These are phyloP conservation scores for Wallacemonas sp. DNA, from an alignment of 208 protist genomes.

Conservation along the genomic window DNA sequence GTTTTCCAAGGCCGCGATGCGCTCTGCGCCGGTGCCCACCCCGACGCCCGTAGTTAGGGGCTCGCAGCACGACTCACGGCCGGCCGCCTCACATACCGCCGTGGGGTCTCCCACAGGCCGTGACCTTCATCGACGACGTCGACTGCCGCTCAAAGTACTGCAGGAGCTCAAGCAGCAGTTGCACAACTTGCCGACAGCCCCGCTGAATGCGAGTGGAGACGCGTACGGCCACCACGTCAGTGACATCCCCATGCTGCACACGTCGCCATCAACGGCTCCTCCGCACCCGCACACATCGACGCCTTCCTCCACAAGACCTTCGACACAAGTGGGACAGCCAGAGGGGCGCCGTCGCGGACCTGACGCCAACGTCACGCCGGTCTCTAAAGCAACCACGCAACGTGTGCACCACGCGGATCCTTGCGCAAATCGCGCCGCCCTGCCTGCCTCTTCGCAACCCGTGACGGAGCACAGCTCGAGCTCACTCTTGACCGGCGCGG, in stretches of 20 bases:
- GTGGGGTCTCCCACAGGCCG: not conserved
- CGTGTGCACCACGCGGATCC: slow-evolving; percentile 21
- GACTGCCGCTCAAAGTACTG: slow-evolving; percentile 21
- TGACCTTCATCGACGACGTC: not conserved
- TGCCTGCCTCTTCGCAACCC: slow-evolving; percentile 15
- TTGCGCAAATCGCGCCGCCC: slow-evolving; percentile 1
- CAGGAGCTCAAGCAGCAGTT: slow-evolving; percentile 33
- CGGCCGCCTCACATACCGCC: too few species aligned
- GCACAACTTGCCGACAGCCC: not conserved
- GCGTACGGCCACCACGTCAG: not conserved
- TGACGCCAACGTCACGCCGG: not conserved
- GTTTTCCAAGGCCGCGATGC: not conserved
- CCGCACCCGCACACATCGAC: not conserved
- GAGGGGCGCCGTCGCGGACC: too few species aligned
- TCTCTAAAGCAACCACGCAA: not conserved
- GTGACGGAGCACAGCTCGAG: slow-evolving; percentile 18
- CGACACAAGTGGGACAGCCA: too few species aligned
- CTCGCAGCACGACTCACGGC: too few species aligned
- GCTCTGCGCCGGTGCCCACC: not conserved
- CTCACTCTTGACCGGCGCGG: slow-evolving; percentile 9
- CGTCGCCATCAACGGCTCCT: not conserved
- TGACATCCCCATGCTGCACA: not conserved
- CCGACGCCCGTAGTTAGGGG: not conserved
- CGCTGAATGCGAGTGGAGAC: not conserved
- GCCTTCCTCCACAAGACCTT: too few species aligned